Percentiles rank a stretch among this genome's conserved stretches.
Evolutionary conservation across 371 early-diverging fungal genomes (phyloP).

Genomic region (Polyrhizophydium stewartii): DNA sequence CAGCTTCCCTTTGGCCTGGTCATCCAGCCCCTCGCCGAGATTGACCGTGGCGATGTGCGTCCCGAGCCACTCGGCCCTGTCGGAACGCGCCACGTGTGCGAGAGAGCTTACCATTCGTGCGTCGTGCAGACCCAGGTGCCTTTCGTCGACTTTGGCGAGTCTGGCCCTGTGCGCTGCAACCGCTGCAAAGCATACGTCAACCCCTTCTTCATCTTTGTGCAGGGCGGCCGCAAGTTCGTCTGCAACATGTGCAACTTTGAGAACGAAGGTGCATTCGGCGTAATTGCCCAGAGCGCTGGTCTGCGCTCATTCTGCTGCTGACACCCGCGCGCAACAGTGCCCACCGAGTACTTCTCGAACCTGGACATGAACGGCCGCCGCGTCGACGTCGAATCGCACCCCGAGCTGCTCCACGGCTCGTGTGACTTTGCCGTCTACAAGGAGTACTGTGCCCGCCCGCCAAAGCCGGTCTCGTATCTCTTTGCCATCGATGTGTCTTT

Average conservation of each 20-base stretch:
- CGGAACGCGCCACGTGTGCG: too few species aligned
- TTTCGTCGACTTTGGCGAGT: slow-evolving; percentile 83
- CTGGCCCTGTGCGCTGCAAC: slow-evolving; percentile 87
- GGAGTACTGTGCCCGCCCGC: slow-evolving; percentile 53
- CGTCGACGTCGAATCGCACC: slow-evolving; percentile 79
- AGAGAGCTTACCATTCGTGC: too few species aligned
- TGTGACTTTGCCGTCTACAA: slow-evolving; percentile 85
- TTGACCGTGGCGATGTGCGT: slow-evolving; percentile 64
- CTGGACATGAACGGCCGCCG: slow-evolving; percentile 88
- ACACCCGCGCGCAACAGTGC: slow-evolving; percentile 47
- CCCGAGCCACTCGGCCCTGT: too few species aligned
- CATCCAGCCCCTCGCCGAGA: slow-evolving; percentile 86
- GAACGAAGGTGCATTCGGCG: slow-evolving; percentile 75
- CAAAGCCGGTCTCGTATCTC: slow-evolving; percentile 67
- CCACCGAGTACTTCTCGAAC: slow-evolving; percentile 85
- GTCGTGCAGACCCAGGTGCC: slow-evolving; percentile 60
- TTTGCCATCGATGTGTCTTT: slow-evolving; percentile 94
- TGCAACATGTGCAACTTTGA: slow-evolving; percentile 91
- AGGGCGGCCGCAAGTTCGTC: slow-evolving; percentile 83
- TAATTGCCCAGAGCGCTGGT: too few species aligned
- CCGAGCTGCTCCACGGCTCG: slow-evolving; percentile 83
- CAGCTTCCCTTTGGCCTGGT: slow-evolving; percentile 82
- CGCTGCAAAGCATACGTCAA: slow-evolving; percentile 95
- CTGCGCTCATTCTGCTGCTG: background rate
- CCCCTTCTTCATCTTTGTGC: slow-evolving; percentile 77